These are phyloP conservation scores for Phlyctochytrium planicorne DNA, from an alignment of 192 early-diverging fungal genomes.

Conservation along the genomic window DNA sequence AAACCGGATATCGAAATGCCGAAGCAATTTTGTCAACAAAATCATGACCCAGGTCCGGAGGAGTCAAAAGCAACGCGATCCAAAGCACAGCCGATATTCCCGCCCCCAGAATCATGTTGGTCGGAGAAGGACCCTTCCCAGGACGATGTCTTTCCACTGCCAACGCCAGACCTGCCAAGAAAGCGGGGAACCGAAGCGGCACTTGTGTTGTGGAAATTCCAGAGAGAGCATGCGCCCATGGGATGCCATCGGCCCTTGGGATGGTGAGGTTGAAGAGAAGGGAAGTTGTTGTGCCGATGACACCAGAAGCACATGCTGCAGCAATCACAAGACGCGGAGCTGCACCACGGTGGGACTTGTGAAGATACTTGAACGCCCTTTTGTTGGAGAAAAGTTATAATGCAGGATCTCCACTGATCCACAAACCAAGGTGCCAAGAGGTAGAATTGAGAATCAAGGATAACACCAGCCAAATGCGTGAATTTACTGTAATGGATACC, in stretches of 20 bases:
- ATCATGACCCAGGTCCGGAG: background rate
- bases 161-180: constrained; percentile 28
- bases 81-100: constrained; percentile 7
- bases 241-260: constrained; percentile 57
- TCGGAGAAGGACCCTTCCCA: constrained; percentile 6
- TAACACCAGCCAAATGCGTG: constrained; percentile 10
- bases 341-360: constrained; percentile 18
- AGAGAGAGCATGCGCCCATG: too few relatives aligned
- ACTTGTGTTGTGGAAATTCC: too few relatives aligned
- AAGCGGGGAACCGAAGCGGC: constrained; percentile 24
- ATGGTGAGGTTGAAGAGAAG: constrained; percentile 72
- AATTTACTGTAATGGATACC: too few relatives aligned
- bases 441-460: constrained; percentile 20
- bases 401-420: too few relatives aligned
- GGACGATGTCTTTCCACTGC: constrained; percentile 17
- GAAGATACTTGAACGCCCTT: constrained; percentile 22
- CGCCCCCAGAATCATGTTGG: constrained; percentile 7
- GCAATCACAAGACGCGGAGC: constrained; percentile 21
- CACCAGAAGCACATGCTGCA: background rate
- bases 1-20: constrained; percentile 21
- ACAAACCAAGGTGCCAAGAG: constrained; percentile 22
- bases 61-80: background rate
- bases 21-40: background rate
- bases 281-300: constrained; percentile 9
- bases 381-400: too few relatives aligned